Evolutionary conservation across 2,329 filamentous ascomycete genomes (phyloP), one percentile per base, ranked within the genome.

Genomic region (Huntiella abstrusa): DNA sequence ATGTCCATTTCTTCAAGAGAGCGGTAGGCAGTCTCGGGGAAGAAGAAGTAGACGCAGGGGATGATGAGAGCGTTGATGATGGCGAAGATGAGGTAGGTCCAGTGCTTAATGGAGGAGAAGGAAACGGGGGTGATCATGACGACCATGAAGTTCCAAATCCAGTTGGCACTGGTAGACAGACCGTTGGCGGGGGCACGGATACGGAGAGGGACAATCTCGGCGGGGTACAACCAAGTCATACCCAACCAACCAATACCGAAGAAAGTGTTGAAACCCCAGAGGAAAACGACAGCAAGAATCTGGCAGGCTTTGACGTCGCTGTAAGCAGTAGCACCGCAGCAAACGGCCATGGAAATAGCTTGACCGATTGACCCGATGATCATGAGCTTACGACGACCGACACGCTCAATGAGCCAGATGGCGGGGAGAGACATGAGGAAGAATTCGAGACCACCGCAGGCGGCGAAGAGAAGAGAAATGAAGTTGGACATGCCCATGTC

Each of bases 11-110:
- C 52, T 42, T 54, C 53, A 3, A 54, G 51, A 1, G 53, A 52
- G 12, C 53, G 52, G 8, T 49, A 84, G 51, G 80, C 80, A 0
- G 84, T 92, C 62, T 92, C 84, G 7, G 84, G 84, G 59, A 88
- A 92, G 52, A 87, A 69, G 60, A 86, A 82, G 62, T 78, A 88
- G 45, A 91, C 79, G 75, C 61, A 53, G 15, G 38, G 49, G 39
- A 65, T 57, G 53, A 67, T 63, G 34, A 66, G 61, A 2, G 56
- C 53, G 59, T 47, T 47, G 45, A 80, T 75, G 40, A 75, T 67
- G 8, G 75, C 75, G 54, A 80, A 81, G 53, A 81, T 71, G 54
- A 73, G 70, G 57, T 80, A 79, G 0, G 75, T 78, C 54, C 73
- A 63, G 60, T 73, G 70, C 12, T 60, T 57, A 51, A 80, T 79